These are phyloP conservation scores for Alternaria hordeiaustralica DNA, from an alignment of 2,329 filamentous ascomycete species.

Conservation along the genomic window DNA sequence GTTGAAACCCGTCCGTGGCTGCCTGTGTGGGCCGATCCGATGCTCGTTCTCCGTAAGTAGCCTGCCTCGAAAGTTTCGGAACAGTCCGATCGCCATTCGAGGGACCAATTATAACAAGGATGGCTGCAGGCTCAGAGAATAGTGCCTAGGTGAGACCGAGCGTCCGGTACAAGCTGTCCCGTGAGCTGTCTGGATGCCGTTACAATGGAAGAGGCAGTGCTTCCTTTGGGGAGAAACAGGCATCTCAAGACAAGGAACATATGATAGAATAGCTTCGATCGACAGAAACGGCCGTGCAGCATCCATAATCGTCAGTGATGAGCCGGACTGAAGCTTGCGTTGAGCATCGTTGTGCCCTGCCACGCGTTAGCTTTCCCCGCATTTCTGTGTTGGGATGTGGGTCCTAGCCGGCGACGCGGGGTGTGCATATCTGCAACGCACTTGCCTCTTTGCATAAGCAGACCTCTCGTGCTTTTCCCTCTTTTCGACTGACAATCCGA, in stretches of 20 bases:
- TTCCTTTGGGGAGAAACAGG: background rate
- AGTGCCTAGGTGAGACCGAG: background rate
- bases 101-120: background rate
- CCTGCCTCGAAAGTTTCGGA: conserved; percentile 10
- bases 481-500: conserved; percentile 36
- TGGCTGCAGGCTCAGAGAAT: background rate
- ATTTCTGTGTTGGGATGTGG: conserved; percentile 28
- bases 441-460: conserved; percentile 14
- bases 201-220: background rate
- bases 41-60: background rate
- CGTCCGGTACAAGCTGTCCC: background rate
- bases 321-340: conserved; percentile 1
- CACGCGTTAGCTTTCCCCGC: conserved; percentile 38
- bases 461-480: conserved; percentile 33
- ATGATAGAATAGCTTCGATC: background rate
- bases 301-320: background rate
- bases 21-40: conserved; percentile 5
- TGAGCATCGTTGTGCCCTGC: conserved; percentile 8
- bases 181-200: background rate
- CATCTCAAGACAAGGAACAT: background rate
- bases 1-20: background rate
- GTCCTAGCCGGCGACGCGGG: conserved; percentile 32
- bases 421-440: conserved; percentile 36
- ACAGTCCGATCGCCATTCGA: background rate
- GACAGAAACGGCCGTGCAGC: background rate